Evolutionary conservation across 495 filamentous ascomycete genomes (phyloP).

Genomic region (Daldinia grandis): DNA sequence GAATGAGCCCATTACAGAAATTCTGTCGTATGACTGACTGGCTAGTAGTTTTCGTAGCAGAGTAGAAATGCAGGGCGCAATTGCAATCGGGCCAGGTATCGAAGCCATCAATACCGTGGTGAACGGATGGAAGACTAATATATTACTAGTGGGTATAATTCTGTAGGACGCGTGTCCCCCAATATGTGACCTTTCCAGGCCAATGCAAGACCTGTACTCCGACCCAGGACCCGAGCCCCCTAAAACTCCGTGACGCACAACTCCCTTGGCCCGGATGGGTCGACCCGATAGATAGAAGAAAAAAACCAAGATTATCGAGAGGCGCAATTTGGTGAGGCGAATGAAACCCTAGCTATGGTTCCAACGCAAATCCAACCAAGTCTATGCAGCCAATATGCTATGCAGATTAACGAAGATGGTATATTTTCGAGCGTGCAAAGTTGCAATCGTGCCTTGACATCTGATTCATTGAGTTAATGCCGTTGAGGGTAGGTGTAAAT

Average conservation of each 20-base stretch:
- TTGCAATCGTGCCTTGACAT: slow-evolving; percentile 20
- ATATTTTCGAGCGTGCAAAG: slow-evolving; percentile 12
- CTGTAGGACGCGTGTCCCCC: slow-evolving; percentile 39
- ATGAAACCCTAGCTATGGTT: slow-evolving; percentile 30
- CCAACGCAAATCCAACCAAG: slow-evolving; percentile 28
- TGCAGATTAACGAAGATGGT: slow-evolving; percentile 25
- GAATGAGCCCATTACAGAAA: background rate
- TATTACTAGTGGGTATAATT: slow-evolving; percentile 45
- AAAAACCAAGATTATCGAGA: slow-evolving; percentile 19
- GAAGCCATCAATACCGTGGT: slow-evolving; percentile 14
- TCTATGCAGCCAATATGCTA: slow-evolving; percentile 30
- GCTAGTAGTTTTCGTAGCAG: background rate
- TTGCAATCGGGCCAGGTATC: slow-evolving; percentile 19
- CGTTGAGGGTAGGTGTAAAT: slow-evolving; percentile 22
- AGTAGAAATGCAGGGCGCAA: slow-evolving; percentile 3
- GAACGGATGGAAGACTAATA: slow-evolving; percentile 23
- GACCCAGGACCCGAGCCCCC: slow-evolving; percentile 26
- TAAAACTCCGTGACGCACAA: slow-evolving; percentile 28
- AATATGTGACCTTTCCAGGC: slow-evolving; percentile 27
- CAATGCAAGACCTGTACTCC: slow-evolving; percentile 33
- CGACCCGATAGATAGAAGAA: slow-evolving; percentile 13
- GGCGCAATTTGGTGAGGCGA: slow-evolving; percentile 22
- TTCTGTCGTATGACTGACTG: slow-evolving; percentile 5
- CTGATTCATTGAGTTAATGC: slow-evolving; percentile 15
- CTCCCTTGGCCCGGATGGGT: slow-evolving; percentile 38